Conservation (phyloP, 106 monocot genomes). For the Acorus gramineus region DNA sequence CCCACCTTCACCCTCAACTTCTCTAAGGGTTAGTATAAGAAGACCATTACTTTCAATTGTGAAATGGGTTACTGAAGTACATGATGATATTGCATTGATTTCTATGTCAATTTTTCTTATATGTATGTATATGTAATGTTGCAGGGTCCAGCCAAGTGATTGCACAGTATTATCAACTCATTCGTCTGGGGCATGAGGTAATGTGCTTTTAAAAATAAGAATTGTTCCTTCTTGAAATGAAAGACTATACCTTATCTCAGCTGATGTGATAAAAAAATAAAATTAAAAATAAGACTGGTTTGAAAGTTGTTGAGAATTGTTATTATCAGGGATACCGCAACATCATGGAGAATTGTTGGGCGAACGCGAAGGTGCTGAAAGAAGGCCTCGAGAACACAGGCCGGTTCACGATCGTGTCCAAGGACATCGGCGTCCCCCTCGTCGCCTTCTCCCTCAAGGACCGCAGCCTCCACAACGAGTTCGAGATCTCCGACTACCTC, state of each 20-base stretch:
- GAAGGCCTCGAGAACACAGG: constrained; percentile 23
- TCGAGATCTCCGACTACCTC: constrained; percentile 17
- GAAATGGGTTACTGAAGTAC: no score
- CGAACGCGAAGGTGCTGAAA: constrained; percentile 21
- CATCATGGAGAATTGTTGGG: constrained; percentile 42
- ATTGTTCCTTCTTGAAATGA: not conserved
- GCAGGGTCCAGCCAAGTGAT: constrained; percentile 44
- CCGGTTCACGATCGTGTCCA: constrained; percentile 30
- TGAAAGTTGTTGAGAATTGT: no score
- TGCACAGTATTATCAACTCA: constrained; percentile 40
- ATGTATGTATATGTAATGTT: not conserved
- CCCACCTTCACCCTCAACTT: constrained; percentile 42
- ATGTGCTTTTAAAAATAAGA: not conserved
- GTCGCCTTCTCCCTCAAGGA: constrained; percentile 40
- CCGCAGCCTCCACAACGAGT: constrained; percentile 4
- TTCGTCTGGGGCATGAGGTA: constrained; percentile 38
- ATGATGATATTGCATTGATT: no score
- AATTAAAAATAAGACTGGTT: not conserved
- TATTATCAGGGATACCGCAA: constrained; percentile 28
- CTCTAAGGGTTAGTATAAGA: constrained; percentile 23
- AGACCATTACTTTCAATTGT: not conserved
- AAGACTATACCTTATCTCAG: not conserved
- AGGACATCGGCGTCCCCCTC: constrained; percentile 34
- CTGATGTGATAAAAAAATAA: not conserved
- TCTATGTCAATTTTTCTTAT: no score